These are phyloP conservation scores for Saraca asoca DNA, from an alignment of 331 rosid genomes.

Conservation along the genomic window DNA sequence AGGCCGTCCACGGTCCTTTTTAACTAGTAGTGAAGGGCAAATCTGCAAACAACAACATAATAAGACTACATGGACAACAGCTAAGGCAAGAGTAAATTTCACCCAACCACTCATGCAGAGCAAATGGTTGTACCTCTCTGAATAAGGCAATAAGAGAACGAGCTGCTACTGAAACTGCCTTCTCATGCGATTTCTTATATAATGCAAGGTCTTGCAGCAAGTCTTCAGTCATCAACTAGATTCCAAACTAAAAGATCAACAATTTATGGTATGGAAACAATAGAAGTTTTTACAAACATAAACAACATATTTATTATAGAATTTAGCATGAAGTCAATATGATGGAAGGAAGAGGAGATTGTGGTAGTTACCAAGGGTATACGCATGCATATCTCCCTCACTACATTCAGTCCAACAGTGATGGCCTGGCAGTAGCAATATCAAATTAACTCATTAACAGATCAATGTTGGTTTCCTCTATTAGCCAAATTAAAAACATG, in stretches of 20 bases:
- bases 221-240: constrained; percentile 89
- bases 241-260: constrained; percentile 40
- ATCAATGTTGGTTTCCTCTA: constrained; percentile 12
- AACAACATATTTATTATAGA: constrained; percentile 10
- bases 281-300: constrained; percentile 14
- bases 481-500: background rate
- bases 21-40: constrained; percentile 83
- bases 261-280: constrained; percentile 5
- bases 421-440: constrained; percentile 68
- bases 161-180: constrained; percentile 86
- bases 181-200: constrained; percentile 92
- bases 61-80: constrained; percentile 6
- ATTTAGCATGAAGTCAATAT: constrained; percentile 14
- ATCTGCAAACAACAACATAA: constrained; percentile 49
- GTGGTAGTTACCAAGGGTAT: constrained; percentile 75
- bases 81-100: constrained; percentile 4
- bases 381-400: constrained; percentile 79
- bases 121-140: constrained; percentile 63
- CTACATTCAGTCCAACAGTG: constrained; percentile 82
- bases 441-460: constrained; percentile 31
- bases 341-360: constrained; percentile 20
- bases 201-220: constrained; percentile 90
- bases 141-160: constrained; percentile 80
- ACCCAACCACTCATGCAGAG: constrained; percentile 14
- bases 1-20: constrained; percentile 95